These are phyloP conservation scores for Lecanicillium sp. DNA, from an alignment of 2,329 filamentous ascomycete genomes.

Conservation along the genomic window DNA sequence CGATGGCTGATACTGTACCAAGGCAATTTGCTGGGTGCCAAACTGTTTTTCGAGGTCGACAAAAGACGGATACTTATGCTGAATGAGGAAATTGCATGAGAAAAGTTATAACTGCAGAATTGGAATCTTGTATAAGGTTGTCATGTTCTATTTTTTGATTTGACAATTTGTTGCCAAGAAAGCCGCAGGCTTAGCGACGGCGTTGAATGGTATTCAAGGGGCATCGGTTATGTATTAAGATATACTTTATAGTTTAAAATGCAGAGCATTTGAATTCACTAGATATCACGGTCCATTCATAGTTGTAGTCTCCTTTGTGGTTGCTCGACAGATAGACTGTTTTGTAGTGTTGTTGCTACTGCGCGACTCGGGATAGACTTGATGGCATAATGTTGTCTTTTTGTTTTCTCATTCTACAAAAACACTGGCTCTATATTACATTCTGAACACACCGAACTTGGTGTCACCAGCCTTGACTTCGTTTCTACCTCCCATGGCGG, in stretches of 20 bases:
- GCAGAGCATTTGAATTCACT: too few relatives aligned
- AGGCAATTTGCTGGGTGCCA: too few relatives aligned
- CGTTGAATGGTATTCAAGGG: slow-evolving; percentile 6
- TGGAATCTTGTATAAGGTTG: slow-evolving; percentile 8
- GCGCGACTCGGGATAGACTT: too few relatives aligned
- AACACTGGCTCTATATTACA: slow-evolving; percentile 42
- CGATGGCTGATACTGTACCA: not conserved
- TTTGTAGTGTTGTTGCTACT: too few relatives aligned
- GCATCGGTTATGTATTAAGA: slow-evolving; percentile 1
- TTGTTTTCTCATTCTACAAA: not conserved
- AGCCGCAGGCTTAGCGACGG: slow-evolving; percentile 1
- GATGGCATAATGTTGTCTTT: not conserved
- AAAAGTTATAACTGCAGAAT: too few relatives aligned
- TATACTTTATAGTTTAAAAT: not conserved
- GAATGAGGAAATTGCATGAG: too few relatives aligned
- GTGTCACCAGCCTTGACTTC: slow-evolving; percentile 54
- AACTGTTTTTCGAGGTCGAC: too few relatives aligned
- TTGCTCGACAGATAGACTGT: too few relatives aligned
- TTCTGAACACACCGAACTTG: slow-evolving; percentile 75
- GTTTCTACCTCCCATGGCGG: slow-evolving; percentile 61
- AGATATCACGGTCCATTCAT: too few relatives aligned
- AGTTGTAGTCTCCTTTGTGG: too few relatives aligned
- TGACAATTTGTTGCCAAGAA: slow-evolving; percentile 1
- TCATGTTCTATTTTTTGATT: slow-evolving; percentile 2
- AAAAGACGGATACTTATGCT: too few relatives aligned